Base-by-base conservation (phyloP, 805 yeast species). In the Vanderwaltozyma polyspora region DNA sequence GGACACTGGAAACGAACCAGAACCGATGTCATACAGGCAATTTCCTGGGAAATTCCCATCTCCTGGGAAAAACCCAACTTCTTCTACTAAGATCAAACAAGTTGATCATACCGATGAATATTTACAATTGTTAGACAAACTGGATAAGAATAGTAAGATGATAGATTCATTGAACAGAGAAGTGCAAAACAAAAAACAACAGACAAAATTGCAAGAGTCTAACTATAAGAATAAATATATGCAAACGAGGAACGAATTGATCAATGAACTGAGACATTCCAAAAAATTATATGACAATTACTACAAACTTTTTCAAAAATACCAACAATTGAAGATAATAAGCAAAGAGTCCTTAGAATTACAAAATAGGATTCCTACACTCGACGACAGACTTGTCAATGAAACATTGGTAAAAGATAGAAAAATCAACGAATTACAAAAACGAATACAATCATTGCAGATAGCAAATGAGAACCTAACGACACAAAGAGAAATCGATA, bases 261-360 rank as follows among this genome's bases (percentile, higher is more conserved):
- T 55, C 5, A 33, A 41, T 9, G 65, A 60, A 38, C 42, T 61
- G 37, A 51, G 49, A 35, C 57, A 58, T 29, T 49, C 58, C 5
- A 56, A 59, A 34, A 45, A 46, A 35, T 33, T 60, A 4, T 60
- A 52, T 35, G 66, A 62, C 35, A 55, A 62, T 10, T 60, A 53
- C 31, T 56, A 51, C 33, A 43, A 46, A 19, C 51, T 59, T 21
- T 53, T 50, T 23, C 39, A 43, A 13, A 60, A 53, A 38, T 56
- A 61, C 39, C 58, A 51, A 29, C 50, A 44, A 2, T 40, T 56
- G 27, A 52, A 49, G 33, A 36, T 13, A 3, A 17, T 28, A 11
- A 43, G 35, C 10, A 27, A 28, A 22, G 22, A 33, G 12, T 25
- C 31, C n/a, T 22, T 33, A n/a, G 36, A 38, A 8, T 44, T 47